Evolutionary conservation across 2,329 filamentous ascomycete species (phyloP), one percentile per base, ranked within the genome.

Genomic region (Byssothecium circinans): DNA sequence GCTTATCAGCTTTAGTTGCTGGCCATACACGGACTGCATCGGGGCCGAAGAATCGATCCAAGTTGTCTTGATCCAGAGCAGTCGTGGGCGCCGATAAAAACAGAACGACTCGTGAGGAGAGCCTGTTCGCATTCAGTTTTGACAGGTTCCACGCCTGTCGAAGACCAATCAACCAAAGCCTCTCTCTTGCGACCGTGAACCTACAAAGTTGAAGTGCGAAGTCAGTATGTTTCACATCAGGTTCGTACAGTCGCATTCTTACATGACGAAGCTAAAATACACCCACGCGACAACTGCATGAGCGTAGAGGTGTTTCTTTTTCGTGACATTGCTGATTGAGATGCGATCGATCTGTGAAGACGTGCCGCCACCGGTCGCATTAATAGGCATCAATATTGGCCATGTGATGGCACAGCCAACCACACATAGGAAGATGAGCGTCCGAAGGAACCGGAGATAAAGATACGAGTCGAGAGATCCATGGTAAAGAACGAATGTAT

Each of bases 391-490:
- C 18, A 97, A 77, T 32, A 96, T 78, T 0, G 94, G 92, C 85
- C 89, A 96, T 15, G 89, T 91, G 49, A 97, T 85, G 58, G 81
- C 76, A 62, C 86, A 89, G 48, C 94, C 94, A 8, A 92, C 86
- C 37, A 97, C 81, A 72, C 87, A 91, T 56, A 95, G 87, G 50
- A 87, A 79, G 45, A 86, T 82, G 22, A 86, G 76, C 44, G 94
- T 86, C 64, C 91, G 89, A 54, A 97, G 75, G 64, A 92, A 96
- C 29, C 92, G 89, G 22, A 97, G 78, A 69, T 95, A 90, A 42
- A 97, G 84, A 71, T 92, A 97, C 25, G 88, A 88, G 68, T 99
- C 92, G 53, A 99, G 82, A 0, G 91, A 95, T 68, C 92, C 89
- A 74, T 96, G 90, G 63, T 94, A 89, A 18, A 97, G 82, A 20